Conservation (phyloP, 495 filamentous ascomycete genomes). For the Amphirosellinia nigrospora region DNA sequence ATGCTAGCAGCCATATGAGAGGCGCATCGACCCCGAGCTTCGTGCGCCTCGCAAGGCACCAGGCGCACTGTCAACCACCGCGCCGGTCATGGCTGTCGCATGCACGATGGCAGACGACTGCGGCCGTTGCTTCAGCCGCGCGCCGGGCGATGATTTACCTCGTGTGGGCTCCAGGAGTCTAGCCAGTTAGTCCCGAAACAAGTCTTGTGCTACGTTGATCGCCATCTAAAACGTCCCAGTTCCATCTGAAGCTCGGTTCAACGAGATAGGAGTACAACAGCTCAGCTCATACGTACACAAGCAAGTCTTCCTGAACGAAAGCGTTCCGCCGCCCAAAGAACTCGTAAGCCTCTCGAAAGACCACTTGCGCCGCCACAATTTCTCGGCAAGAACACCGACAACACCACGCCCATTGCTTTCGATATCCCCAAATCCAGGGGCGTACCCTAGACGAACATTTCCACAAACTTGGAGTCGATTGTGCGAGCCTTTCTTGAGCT, state of each 20-base stretch:
- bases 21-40: conserved; percentile 47
- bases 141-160: conserved; percentile 28
- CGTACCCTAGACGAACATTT: conserved; percentile 93
- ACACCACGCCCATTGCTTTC: conserved; percentile 77
- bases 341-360: conserved; percentile 79
- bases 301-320: conserved; percentile 72
- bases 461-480: conserved; percentile 84
- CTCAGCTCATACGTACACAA: conserved; percentile 79
- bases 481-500: conserved; percentile 81
- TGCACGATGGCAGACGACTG: conserved; percentile 47
- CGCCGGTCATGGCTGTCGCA: conserved; percentile 35
- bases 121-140: conserved; percentile 27
- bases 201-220: conserved; percentile 25
- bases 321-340: conserved; percentile 61
- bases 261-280: conserved; percentile 94
- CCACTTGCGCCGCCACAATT: conserved; percentile 84
- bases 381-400: conserved; percentile 88
- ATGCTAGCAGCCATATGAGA: conserved; percentile 42
- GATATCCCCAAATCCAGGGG: conserved; percentile 80
- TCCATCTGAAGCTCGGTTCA: conserved; percentile 70
- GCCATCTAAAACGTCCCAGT: conserved; percentile 48
- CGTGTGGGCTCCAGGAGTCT: conserved; percentile 37
- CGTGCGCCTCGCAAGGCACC: conserved; percentile 48
- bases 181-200: conserved; percentile 39
- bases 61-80: conserved; percentile 32